Conservation (phyloP, 1,284 basidiomycete species). For the Prillingera fragicola region DNA sequence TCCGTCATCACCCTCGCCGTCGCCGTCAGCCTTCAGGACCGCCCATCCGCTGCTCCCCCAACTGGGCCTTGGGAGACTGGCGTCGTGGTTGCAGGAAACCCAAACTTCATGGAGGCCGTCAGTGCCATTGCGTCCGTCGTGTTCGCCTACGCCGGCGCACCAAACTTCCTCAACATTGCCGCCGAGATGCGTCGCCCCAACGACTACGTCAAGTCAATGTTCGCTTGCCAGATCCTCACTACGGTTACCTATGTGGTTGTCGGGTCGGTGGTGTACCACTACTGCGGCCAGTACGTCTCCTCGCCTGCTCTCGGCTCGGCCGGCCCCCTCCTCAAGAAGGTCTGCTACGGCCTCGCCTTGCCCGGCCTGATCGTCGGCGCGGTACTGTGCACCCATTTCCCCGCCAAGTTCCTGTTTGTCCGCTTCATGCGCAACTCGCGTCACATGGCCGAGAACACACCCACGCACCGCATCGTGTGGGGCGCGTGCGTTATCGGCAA, state of each 20-base stretch:
- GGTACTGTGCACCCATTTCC: constrained; percentile 29
- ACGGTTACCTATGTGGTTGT: constrained; percentile 16
- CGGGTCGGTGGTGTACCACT: constrained; percentile 30
- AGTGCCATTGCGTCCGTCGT: constrained; percentile 31
- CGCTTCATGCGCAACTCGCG: constrained; percentile 56
- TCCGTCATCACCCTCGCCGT: constrained; percentile 34
- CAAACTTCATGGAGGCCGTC: constrained; percentile 25
- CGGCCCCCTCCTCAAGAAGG: constrained; percentile 43
- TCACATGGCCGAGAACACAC: constrained; percentile 58
- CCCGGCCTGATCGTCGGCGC: constrained; percentile 31
- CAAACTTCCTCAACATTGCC: constrained; percentile 32
- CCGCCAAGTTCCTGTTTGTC: constrained; percentile 54
- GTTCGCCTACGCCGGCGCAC: constrained; percentile 28
- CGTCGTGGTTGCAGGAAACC: constrained; percentile 30
- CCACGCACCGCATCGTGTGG: constrained; percentile 58
- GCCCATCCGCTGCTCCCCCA: constrained; percentile 37
- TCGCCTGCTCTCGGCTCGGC: constrained; percentile 48
- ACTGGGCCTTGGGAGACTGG: constrained; percentile 22
- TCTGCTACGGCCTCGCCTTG: constrained; percentile 37
- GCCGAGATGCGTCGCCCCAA: constrained; percentile 42
- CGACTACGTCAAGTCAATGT: constrained; percentile 17
- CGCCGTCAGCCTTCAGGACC: constrained; percentile 35
- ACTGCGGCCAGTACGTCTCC: constrained; percentile 43
- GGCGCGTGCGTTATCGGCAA: constrained; percentile 45
- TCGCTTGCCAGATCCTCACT: constrained; percentile 12